phyloP scores from a whole-genome alignment of 169 alveolate species.

The Plasmodium falciparum region DNA sequence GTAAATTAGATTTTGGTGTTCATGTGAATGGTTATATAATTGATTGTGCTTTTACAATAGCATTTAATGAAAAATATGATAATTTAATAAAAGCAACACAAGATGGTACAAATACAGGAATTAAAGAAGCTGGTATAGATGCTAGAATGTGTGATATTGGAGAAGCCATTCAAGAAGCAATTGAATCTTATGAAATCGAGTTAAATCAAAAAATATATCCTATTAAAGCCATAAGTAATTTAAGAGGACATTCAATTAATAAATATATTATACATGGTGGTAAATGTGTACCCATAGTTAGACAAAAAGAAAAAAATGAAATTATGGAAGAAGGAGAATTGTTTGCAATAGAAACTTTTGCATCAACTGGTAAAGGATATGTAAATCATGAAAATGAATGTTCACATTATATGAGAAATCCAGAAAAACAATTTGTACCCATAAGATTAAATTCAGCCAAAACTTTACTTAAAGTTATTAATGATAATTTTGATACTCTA shows the following conservation, averaged over 20 bases:
- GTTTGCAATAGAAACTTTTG: conserved; percentile 99
- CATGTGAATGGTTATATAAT: conserved; percentile 99
- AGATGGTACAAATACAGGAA: conserved; percentile 99
- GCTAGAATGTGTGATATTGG: conserved; percentile 98
- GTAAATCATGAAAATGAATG: conserved; percentile 92
- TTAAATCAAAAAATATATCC: conserved; percentile 93
- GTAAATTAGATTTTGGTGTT: conserved; percentile 99
- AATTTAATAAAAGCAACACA: conserved; percentile 94
- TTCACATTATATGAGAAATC: conserved; percentile 98
- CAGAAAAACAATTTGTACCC: conserved; percentile 92
- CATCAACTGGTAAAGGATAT: conserved; percentile 98
- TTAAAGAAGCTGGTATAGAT: conserved; percentile 99
- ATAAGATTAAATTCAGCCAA: conserved; percentile 93
- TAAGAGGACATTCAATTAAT: conserved; percentile 99
- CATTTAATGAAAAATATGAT: conserved; percentile 92
- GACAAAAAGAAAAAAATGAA: conserved; percentile 90
- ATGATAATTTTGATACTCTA: conserved; percentile 96
- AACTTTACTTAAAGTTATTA: conserved; percentile 93
- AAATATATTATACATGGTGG: conserved; percentile 98
- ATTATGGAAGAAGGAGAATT: conserved; percentile 99
- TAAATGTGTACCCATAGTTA: conserved; percentile 99
- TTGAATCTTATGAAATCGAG: conserved; percentile 97
- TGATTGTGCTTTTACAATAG: conserved; percentile 99
- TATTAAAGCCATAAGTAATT: conserved; percentile 96
- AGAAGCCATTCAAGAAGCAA: conserved; percentile 98